Base-by-base conservation (phyloP, 208 protist species). In the Acanthamoeba lenticulata region DNA sequence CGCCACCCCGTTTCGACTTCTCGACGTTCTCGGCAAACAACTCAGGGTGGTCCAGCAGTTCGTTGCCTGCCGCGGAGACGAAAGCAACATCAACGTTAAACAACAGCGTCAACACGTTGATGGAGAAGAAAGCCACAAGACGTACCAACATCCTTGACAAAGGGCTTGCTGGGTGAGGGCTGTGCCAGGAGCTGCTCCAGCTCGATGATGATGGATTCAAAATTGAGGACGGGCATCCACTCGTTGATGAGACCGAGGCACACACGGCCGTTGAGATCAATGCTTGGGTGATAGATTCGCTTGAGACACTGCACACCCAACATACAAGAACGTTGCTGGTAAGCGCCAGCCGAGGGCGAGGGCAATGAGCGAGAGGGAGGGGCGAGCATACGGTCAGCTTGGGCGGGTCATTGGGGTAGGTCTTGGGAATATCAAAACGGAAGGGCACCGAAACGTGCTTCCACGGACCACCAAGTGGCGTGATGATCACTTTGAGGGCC, bases 401-500 rank as follows among this genome's bases (percentile, higher is more conserved):
- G 27, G 83, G 83, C 21, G 83, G 83, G 49, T 90, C 83, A 34
- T 90, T 90, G 45, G 83, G 83, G 29, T 90, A 90, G 3, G 83
- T 90, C 55, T 60, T 69, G 47, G 83, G 83, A 40, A 90, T 60
- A 29, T 90, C 55, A n/a, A 90, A 90, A 47, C 45, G 83, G 47
- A 90, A 90, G 83, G 83, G 83, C 49, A 90, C 83, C 29, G 45
- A 90, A 29, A 47, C 55, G 36, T 90, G 52, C 55, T 90, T 90
- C 83, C 83, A 90, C 55, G 83, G 83, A 27, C 83, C 83, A 21
- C 36, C 83, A 1, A 90, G 36, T 6, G 83, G 83, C 34, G 52
- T 90, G 55, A 90, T 90, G n/a, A 90, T 44, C 42, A 90, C 83
- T 65, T 90, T 90, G 52, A 90, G 55, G 34, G 83, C 83, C 55